Conservation (phyloP, 1,284 basidiomycete species). For the Pholiota adiposa region DNA sequence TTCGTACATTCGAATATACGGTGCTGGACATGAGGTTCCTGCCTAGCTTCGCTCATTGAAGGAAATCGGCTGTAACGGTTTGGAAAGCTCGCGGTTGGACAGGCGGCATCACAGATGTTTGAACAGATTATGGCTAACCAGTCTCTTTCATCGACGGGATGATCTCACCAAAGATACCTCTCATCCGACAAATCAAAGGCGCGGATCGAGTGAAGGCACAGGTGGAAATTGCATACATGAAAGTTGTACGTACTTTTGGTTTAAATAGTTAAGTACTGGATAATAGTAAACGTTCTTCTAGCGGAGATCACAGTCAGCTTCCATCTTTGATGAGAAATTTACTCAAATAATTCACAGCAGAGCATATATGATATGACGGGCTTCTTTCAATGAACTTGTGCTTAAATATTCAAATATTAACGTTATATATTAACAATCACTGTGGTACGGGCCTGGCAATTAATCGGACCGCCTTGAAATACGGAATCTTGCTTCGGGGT, state of each 20-base stretch:
- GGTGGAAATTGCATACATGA: background rate
- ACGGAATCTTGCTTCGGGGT: background rate
- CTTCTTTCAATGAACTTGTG: too few species aligned
- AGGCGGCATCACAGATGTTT: conserved; percentile 46
- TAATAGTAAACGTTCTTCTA: too few species aligned
- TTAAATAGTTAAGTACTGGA: too few species aligned
- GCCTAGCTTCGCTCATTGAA: conserved; percentile 36
- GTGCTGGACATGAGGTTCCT: conserved; percentile 57
- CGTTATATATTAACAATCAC: too few species aligned
- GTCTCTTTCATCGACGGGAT: conserved; percentile 27
- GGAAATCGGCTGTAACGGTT: conserved; percentile 20
- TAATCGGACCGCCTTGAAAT: background rate
- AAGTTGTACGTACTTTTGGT: too few species aligned
- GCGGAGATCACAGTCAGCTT: too few species aligned
- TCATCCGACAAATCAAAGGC: too few species aligned
- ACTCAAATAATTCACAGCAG: too few species aligned
- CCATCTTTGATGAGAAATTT: too few species aligned
- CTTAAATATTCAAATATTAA: too few species aligned
- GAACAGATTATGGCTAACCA: conserved; percentile 41
- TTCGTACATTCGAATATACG: conserved; percentile 60
- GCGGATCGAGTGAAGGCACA: background rate
- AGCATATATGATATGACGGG: too few species aligned
- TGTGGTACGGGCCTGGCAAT: too few species aligned
- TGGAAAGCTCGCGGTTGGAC: conserved; percentile 32
- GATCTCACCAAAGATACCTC: background rate